These are phyloP conservation scores for Pistacia atlantica DNA, from an alignment of 345 rosid species.

Conservation along the genomic window DNA sequence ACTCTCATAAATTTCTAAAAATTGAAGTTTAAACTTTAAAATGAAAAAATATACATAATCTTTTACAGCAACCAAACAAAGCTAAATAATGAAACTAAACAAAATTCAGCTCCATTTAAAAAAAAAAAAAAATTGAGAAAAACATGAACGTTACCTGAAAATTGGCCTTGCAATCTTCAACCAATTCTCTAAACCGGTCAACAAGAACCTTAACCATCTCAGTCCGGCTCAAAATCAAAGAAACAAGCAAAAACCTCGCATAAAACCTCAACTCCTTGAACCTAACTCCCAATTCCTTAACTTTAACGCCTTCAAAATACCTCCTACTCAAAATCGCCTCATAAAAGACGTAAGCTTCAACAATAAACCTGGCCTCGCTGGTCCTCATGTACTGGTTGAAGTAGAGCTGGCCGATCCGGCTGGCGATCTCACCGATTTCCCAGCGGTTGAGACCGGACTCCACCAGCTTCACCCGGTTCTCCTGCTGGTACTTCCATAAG, in stretches of 20 bases:
- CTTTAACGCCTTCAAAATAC: conserved; percentile 73
- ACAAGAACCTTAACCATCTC: conserved; percentile 61
- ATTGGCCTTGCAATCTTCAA: conserved; percentile 70
- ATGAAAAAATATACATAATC: background rate
- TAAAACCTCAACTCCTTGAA: conserved; percentile 89
- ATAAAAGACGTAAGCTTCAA: conserved; percentile 89
- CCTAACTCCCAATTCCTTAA: conserved; percentile 66
- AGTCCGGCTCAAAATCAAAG: conserved; percentile 64
- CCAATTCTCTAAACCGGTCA: conserved; percentile 50
- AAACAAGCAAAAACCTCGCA: conserved; percentile 84
- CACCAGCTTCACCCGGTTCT: conserved; percentile 66
- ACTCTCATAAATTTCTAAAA: background rate
- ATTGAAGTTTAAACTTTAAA: too few relatives aligned
- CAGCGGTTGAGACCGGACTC: conserved; percentile 84
- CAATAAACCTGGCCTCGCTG: conserved; percentile 79
- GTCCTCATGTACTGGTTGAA: conserved; percentile 93
- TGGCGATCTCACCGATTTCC: conserved; percentile 99
- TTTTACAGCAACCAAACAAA: background rate
- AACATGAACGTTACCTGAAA: conserved; percentile 57
- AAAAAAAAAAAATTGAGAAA: background rate
- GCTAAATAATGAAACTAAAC: background rate
- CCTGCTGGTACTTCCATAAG: conserved; percentile 96
- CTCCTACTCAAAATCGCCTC: conserved; percentile 81
- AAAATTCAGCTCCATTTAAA: background rate
- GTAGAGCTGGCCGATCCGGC: conserved; percentile 99